Conservation (phyloP, 352 stramenopile genomes). For the Pythium guiyangense region DNA sequence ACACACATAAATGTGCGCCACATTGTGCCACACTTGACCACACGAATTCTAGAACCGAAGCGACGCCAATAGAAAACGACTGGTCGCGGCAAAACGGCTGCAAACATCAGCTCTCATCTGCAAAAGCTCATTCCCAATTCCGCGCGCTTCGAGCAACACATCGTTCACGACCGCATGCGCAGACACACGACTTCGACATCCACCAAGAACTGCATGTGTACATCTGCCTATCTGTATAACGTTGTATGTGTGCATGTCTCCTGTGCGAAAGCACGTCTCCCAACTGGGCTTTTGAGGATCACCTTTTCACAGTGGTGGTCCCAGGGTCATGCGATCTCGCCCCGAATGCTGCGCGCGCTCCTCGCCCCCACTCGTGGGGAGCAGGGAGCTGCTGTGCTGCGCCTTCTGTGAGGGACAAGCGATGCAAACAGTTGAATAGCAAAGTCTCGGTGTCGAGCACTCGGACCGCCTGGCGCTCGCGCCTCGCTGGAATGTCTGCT, state of each 20-base stretch:
- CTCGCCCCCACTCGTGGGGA: constrained; percentile 8
- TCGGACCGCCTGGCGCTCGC: constrained; percentile 46
- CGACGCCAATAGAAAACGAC: constrained; percentile 10
- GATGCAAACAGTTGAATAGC: constrained; percentile 89
- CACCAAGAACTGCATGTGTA: not conserved
- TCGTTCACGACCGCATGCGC: not conserved
- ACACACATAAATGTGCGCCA: not conserved
- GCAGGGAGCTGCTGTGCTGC: constrained; percentile 6
- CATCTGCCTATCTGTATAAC: not conserved
- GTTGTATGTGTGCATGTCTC: constrained; percentile 2
- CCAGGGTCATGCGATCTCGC: constrained; percentile 78
- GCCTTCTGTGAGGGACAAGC: constrained; percentile 81
- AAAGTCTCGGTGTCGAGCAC: constrained; percentile 88
- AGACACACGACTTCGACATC: not conserved
- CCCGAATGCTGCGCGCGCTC: constrained; percentile 39
- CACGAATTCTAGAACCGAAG: not conserved
- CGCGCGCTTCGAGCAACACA: constrained; percentile 6
- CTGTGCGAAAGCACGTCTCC: constrained; percentile 1
- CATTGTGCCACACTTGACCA: not conserved
- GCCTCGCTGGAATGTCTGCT: constrained; percentile 70
- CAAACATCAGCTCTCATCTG: not conserved
- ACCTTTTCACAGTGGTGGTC: constrained; percentile 86
- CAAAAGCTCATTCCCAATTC: constrained; percentile 6
- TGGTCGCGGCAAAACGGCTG: constrained; percentile 1
- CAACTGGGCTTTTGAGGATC: constrained; percentile 83